Base-by-base conservation (phyloP, 805 yeast species). In the Candida taoyuanica region DNA sequence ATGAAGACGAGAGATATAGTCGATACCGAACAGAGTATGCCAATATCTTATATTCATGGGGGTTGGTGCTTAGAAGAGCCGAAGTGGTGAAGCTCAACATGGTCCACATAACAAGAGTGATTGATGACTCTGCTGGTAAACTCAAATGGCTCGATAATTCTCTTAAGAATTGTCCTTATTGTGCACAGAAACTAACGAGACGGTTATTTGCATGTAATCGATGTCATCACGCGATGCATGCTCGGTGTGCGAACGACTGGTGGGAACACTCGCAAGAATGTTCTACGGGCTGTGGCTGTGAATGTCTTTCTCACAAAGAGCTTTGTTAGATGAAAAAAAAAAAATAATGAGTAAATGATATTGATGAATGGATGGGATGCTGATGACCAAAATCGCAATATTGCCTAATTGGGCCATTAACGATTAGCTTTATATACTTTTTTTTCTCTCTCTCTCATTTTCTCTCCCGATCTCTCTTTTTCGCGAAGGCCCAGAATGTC, bases 251-350 rank as follows among this genome's bases (percentile, higher is more conserved):
- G 0, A 61, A 70, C 15, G 71, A 71, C 35, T 89, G 98, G 96
- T 87, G 94, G 86, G 60, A 61, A 7, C 49, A 56, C 1, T 62
- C 66, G 40, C 47, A 47, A 0, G 84, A 81, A 50, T 86, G 96
- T 59, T 80, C 94, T 0, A 73, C 84, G 32, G 96, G 95, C 0
- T 87, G 96, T 65, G 95, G 95, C 0, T 87, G 96, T 52, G 46
- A 53, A 5, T 86, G 96, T 60, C 6, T 28, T 17, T 21, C 24
- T 11, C 24, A 21, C 24, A 21, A 21, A 11, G 11, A 21, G 7
- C 24, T 21, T 21, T 21, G 11, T 11, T 21, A 21, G 15, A 18
- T 16, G n/a, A n/a, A n/a, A n/a, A n/a, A n/a, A n/a, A n/a, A n/a
- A n/a, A n/a, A n/a, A n/a, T n/a, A n/a, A n/a, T n/a, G n/a, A n/a